Conservation (phyloP, 768 basidiomycete species). For the Mycena chlorophos region DNA sequence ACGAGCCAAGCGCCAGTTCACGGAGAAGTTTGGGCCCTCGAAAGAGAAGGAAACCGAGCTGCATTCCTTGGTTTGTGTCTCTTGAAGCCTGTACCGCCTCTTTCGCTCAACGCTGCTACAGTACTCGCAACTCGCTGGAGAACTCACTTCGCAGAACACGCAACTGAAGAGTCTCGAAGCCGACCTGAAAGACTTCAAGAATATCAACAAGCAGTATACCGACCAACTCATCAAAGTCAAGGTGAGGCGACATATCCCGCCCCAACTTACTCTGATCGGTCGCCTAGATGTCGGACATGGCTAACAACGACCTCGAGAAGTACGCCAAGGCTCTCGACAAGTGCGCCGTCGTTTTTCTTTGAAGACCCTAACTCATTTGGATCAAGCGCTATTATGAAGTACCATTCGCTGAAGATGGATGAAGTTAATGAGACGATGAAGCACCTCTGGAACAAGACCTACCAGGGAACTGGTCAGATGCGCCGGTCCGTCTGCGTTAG, state of each 20-base stretch:
- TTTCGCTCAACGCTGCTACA: conserved; percentile 39
- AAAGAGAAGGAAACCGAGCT: conserved; percentile 73
- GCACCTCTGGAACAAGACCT: conserved; percentile 97
- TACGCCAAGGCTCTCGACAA: conserved; percentile 96
- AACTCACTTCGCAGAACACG: conserved; percentile 70
- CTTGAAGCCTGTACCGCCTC: neutral
- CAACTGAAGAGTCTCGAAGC: conserved; percentile 64
- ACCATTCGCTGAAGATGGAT: conserved; percentile 96
- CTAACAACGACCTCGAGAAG: conserved; percentile 95
- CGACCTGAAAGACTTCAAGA: conserved; percentile 84
- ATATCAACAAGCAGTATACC: conserved; percentile 81
- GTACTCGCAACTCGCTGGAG: conserved; percentile 82
- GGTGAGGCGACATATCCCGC: conserved; percentile 42
- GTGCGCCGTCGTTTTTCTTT: conserved; percentile 39
- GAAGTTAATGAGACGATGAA: conserved; percentile 99
- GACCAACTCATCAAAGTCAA: conserved; percentile 94
- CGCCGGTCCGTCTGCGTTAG: conserved; percentile 22
- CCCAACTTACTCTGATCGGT: neutral
- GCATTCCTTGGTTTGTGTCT: conserved; percentile 58
- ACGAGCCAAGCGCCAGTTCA: conserved; percentile 80
- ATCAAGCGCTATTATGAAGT: conserved; percentile 94
- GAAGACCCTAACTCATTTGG: conserved; percentile 17
- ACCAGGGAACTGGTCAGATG: conserved; percentile 87
- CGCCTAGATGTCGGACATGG: conserved; percentile 93
- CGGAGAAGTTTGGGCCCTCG: conserved; percentile 71